Conservation (phyloP, 495 filamentous ascomycete species). For the Choiromyces venosus region DNA sequence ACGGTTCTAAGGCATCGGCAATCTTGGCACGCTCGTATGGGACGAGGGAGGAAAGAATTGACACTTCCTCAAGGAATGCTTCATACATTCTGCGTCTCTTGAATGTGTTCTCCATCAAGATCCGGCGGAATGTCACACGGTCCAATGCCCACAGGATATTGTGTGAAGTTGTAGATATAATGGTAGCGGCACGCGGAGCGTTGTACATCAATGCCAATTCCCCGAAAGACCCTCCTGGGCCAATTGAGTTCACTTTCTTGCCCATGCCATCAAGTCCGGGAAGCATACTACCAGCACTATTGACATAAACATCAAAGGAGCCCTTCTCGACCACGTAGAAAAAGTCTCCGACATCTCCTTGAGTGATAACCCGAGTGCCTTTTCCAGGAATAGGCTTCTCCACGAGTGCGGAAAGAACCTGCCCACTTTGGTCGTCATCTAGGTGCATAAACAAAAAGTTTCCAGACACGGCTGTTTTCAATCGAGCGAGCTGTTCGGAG, state of each 20-base stretch:
- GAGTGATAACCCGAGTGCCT: slow-evolving; percentile 78
- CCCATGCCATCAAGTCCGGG: slow-evolving; percentile 81
- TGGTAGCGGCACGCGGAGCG: slow-evolving; percentile 91
- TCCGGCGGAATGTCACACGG: slow-evolving; percentile 92
- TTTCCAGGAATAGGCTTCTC: slow-evolving; percentile 94
- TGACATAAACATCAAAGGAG: slow-evolving; percentile 85
- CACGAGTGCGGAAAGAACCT: slow-evolving; percentile 82
- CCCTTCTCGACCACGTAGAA: slow-evolving; percentile 96
- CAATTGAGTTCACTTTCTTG: slow-evolving; percentile 71
- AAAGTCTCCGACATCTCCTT: slow-evolving; percentile 93
- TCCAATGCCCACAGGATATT: slow-evolving; percentile 91
- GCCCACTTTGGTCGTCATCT: slow-evolving; percentile 81
- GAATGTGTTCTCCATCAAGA: slow-evolving; percentile 97
- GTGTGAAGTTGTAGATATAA: slow-evolving; percentile 71
- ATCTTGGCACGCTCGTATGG: slow-evolving; percentile 93
- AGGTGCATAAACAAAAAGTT: slow-evolving; percentile 95
- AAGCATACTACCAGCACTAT: slow-evolving; percentile 69
- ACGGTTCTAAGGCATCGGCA: slow-evolving; percentile 86
- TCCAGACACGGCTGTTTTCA: slow-evolving; percentile 72
- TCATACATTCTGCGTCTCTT: slow-evolving; percentile 95
- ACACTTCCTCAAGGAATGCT: slow-evolving; percentile 93
- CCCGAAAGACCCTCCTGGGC: slow-evolving; percentile 90
- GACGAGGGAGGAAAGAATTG: slow-evolving; percentile 75
- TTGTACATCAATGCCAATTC: slow-evolving; percentile 99
- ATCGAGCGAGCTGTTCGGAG: slow-evolving; percentile 67